Base-by-base conservation (phyloP, 106 monocot genomes). In the Dendrobium nobile region DNA sequence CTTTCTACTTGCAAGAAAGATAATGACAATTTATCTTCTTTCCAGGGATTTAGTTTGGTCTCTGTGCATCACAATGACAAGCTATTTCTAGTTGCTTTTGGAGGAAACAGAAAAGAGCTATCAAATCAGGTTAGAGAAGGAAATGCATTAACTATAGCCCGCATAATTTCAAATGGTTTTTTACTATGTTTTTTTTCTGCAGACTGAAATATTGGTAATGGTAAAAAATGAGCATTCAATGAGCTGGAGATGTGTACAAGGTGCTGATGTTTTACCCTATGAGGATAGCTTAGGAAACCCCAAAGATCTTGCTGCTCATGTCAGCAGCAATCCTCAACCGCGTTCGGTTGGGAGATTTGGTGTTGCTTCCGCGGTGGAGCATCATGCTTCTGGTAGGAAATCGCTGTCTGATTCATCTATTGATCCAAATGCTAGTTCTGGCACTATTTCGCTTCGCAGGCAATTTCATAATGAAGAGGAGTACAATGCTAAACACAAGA, bases 101-200 rank as follows among this genome's bases (percentile, higher is more conserved):
- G 98, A 80, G 98, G 98, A 82, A 91, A 82, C 82, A 91, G 85
- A 79, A 98, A 98, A 82, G 98, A 98, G 41, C 83, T 91, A 80
- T 92, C 93, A 56, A 87, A 93, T 88, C 89, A 94, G 92, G 98
- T 98, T 45, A 37, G 77, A 68, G 20, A 76, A 31, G 22, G 31
- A 18, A 75, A 7, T 81, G 54, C 45, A 10, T 37, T 9, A 3
- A 56, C 18, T 20, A 16, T 8, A 26, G 22, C 15, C 6, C 13
- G 42, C 24, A 24, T 31, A 24, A 26, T 6, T 78, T 16, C 10
- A 44, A 40, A 41, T 67, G 51, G 64, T 59, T 55, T 47, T 28
- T 17, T 77, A 55, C 41, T 47, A 70, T 26, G 19, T 6, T 4
- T 27, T 43, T 24, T 19, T 13, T 5, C 75, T 88, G 37, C 85